A percentile compares a stretch with the other conserved stretches of the same genome.
Evolutionary conservation across 495 filamentous ascomycete species (phyloP).

Genomic region (Daldinia decipiens): DNA sequence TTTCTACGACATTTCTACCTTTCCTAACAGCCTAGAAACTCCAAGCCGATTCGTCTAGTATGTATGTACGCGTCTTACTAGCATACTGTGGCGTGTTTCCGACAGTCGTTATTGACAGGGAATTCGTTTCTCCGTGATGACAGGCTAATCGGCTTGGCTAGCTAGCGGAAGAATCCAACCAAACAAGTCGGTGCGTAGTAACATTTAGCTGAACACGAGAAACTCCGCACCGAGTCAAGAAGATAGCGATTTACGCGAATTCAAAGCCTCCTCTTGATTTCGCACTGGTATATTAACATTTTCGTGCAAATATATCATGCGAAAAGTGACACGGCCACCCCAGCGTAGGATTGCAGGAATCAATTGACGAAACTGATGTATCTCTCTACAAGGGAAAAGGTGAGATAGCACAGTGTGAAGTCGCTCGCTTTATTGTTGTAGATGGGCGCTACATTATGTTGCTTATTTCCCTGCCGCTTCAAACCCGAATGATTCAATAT

Average conservation of each 20-base stretch:
- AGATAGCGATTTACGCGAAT: neutral
- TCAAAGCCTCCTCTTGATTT: neutral
- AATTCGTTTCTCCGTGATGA: conserved; percentile 27
- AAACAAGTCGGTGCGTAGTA: neutral
- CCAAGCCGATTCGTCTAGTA: conserved; percentile 25
- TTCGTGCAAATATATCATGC: neutral
- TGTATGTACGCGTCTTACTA: neutral
- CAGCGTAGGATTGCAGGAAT: neutral
- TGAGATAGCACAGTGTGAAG: neutral
- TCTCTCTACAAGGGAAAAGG: neutral
- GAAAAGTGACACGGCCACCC: no score
- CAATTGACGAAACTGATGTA: neutral
- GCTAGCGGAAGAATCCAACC: neutral
- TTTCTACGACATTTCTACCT: conserved; percentile 5
- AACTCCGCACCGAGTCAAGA: conserved; percentile 34
- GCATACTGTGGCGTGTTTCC: neutral
- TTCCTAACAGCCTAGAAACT: conserved; percentile 31
- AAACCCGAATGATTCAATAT: neutral
- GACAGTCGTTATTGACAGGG: neutral
- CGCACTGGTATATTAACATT: neutral
- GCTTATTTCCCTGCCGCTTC: neutral
- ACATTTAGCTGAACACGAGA: conserved; percentile 13
- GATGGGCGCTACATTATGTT: neutral
- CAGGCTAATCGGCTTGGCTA: neutral
- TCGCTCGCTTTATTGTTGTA: neutral